Evolutionary conservation across 2,329 filamentous ascomycete species (phyloP).

Genomic region (Penicillium griseofulvum): DNA sequence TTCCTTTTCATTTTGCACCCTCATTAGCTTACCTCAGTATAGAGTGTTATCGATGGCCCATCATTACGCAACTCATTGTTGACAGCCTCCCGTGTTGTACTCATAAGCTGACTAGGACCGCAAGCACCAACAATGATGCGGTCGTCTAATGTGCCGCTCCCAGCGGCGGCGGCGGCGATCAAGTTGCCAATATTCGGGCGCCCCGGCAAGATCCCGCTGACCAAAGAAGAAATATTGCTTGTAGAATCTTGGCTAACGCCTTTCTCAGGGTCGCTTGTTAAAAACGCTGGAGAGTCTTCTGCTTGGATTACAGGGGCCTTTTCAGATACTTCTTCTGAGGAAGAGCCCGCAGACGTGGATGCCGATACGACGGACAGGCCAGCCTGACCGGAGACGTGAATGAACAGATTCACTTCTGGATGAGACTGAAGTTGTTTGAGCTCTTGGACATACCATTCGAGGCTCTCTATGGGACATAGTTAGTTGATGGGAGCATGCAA

Average conservation of each 20-base stretch:
- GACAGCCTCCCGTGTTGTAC: neutral
- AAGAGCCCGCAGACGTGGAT: neutral
- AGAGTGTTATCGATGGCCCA: neutral
- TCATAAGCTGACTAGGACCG: neutral
- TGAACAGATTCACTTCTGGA: slow-evolving; percentile 4
- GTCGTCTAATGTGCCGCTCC: neutral
- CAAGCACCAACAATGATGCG: slow-evolving; percentile 2
- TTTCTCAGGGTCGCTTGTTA: neutral
- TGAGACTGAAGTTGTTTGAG: slow-evolving; percentile 2
- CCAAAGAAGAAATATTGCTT: neutral
- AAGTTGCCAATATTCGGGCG: neutral
- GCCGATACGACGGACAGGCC: neutral
- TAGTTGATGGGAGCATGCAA: neutral
- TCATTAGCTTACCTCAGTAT: neutral
- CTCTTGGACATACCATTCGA: neutral
- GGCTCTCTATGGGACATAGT: neutral
- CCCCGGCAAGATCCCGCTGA: neutral
- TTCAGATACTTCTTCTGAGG: neutral
- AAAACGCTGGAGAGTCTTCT: neutral
- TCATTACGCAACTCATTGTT: neutral
- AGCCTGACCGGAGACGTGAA: slow-evolving; percentile 4
- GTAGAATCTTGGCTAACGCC: neutral
- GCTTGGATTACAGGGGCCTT: neutral
- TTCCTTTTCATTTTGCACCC: neutral
- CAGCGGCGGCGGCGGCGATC: neutral